Percentiles rank a stretch among this genome's conserved stretches.
Evolutionary conservation across 2,329 filamentous ascomycete species (phyloP).

Genomic region (Thelonectria discophora): DNA sequence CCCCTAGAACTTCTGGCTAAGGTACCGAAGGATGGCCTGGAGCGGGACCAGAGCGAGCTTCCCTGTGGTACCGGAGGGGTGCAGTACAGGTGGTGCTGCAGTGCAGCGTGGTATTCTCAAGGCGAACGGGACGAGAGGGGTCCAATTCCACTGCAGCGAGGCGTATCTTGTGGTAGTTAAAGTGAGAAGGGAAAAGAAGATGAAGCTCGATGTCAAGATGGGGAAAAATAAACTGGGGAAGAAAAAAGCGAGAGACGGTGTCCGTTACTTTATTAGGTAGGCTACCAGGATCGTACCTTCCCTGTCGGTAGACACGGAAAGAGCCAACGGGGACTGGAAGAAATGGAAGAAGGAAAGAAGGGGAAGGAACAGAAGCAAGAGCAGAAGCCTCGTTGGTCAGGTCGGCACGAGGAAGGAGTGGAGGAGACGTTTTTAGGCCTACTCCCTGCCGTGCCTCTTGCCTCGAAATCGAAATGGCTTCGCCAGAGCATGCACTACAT

Average conservation of each 20-base stretch:
- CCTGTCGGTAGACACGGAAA: neutral
- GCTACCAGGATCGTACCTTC: neutral
- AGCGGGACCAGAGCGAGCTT: neutral
- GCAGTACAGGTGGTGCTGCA: neutral
- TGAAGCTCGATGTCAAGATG: neutral
- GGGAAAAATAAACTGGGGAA: neutral
- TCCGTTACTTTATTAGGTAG: neutral
- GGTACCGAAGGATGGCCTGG: neutral
- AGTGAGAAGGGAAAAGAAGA: neutral
- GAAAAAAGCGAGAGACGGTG: neutral
- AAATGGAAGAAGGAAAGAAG: slow-evolving; percentile 25
- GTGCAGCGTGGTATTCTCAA: neutral
- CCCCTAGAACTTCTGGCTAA: neutral
- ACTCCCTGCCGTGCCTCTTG: neutral
- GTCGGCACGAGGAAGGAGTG: slow-evolving; percentile 9
- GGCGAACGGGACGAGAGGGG: neutral
- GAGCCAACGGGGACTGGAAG: slow-evolving; percentile 21
- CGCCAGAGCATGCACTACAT: neutral
- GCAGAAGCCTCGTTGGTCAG: slow-evolving; percentile 21
- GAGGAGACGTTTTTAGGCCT: slow-evolving; percentile 6
- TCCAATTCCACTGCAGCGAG: neutral
- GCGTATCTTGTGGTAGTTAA: neutral
- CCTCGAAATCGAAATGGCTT: neutral
- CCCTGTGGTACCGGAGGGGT: neutral
- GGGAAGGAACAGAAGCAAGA: slow-evolving; percentile 20